These are phyloP conservation scores for Colletotrichum lentis DNA, from an alignment of 2,329 filamentous ascomycete genomes.

Conservation along the genomic window DNA sequence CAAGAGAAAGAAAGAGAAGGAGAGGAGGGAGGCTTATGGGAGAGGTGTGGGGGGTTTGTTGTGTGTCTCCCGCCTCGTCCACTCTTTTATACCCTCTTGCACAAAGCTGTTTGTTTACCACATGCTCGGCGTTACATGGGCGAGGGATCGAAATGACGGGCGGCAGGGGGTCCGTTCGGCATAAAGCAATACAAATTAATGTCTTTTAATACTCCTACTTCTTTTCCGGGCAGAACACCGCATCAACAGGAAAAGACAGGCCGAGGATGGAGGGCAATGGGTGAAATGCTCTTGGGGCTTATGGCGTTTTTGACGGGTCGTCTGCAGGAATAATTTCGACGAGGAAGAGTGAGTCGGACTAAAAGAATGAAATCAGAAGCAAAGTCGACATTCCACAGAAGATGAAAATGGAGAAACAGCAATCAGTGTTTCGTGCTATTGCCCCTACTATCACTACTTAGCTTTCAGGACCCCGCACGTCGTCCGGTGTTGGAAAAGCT, in stretches of 20 bases:
- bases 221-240: constrained; percentile 23
- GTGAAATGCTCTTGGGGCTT: neutral
- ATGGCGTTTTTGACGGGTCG: constrained; percentile 1
- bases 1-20: too few relatives aligned
- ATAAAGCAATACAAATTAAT: constrained; percentile 20
- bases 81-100: constrained; percentile 33
- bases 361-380: constrained; percentile 5
- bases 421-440: neutral
- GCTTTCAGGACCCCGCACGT: neutral
- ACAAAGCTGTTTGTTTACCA: constrained; percentile 29
- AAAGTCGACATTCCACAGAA: neutral
- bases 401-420: neutral
- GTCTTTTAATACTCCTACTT: constrained; percentile 26
- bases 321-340: neutral
- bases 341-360: neutral
- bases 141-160: neutral
- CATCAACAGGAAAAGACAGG: neutral
- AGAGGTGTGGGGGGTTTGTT: neutral
- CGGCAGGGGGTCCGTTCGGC: neutral
- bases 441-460: neutral
- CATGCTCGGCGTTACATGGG: constrained; percentile 34
- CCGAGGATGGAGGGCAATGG: neutral
- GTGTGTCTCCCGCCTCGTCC: constrained; percentile 31
- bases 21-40: neutral
- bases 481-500: neutral